Percentiles rank a stretch among this genome's conserved stretches.
Conservation (phyloP, 1,284 basidiomycete species). For the Neonothopanus nambi region DNA sequence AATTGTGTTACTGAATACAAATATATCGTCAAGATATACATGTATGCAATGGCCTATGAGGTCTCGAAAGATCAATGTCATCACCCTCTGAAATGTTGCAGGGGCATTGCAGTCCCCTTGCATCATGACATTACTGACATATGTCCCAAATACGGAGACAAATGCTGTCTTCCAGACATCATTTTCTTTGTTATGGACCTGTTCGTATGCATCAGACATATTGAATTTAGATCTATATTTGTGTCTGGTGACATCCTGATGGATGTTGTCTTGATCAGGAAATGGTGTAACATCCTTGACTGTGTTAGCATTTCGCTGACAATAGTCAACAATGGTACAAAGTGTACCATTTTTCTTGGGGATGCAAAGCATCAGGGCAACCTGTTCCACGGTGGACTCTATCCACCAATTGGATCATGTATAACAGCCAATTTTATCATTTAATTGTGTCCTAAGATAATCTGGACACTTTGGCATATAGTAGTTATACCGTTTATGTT, state of each 20-base stretch:
- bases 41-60: constrained; percentile 13
- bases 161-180: constrained; percentile 8
- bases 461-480: constrained; percentile 29
- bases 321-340: constrained; percentile 33
- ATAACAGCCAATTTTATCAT: too few species aligned
- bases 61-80: constrained; percentile 13
- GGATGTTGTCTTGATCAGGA: constrained; percentile 36
- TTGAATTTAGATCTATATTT: constrained; percentile 32
- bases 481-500: constrained; percentile 24
- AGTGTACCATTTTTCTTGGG: constrained; percentile 33
- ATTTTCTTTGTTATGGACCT: constrained; percentile 15
- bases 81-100: too few species aligned
- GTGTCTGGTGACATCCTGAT: constrained; percentile 27
- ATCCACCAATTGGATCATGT: too few species aligned
- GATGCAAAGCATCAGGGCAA: constrained; percentile 36
- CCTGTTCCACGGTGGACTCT: constrained; percentile 15
- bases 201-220: constrained; percentile 33
- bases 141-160: too few species aligned
- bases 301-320: constrained; percentile 37
- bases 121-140: too few species aligned
- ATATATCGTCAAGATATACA: constrained; percentile 32
- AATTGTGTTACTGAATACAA: too few species aligned
- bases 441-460: too few species aligned
- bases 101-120: too few species aligned
- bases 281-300: too few species aligned